Evolutionary conservation across 306 rosid species (phyloP).

Genomic region (Glycine soja): DNA sequence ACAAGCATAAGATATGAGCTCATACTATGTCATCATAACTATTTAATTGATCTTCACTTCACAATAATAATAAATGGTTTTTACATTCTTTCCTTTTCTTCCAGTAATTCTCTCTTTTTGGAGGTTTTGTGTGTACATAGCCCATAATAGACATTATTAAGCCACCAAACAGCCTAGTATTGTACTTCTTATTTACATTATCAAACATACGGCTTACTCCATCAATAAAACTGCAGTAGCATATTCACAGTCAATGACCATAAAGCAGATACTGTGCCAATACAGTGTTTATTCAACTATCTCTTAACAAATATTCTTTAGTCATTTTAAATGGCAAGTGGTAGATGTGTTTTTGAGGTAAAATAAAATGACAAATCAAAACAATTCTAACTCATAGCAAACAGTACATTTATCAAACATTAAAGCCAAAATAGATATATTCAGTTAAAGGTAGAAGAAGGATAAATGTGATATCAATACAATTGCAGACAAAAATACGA

Average conservation of each 20-base stretch:
- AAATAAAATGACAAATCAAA: constrained; percentile 26
- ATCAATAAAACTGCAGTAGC: not conserved
- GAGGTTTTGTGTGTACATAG: not conserved
- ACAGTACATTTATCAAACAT: constrained; percentile 1
- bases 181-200: constrained; percentile 18
- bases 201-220: not conserved
- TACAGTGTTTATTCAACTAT: constrained; percentile 25
- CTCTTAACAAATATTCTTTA: constrained; percentile 14
- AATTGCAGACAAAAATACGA: not conserved
- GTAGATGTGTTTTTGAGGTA: not conserved
- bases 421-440: constrained; percentile 12
- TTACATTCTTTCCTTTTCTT: constrained; percentile 4
- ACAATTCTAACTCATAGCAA: not conserved
- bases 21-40: constrained; percentile 10
- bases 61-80: constrained; percentile 18
- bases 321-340: constrained; percentile 19
- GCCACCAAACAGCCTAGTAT: constrained; percentile 19
- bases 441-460: constrained; percentile 19
- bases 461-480: constrained; percentile 17
- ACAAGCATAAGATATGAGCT: not conserved
- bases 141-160: constrained; percentile 29
- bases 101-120: not conserved
- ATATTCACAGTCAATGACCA: constrained; percentile 25
- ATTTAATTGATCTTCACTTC: constrained; percentile 20
- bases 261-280: constrained; percentile 5